A percentile compares a stretch with the other conserved stretches of the same genome.
phyloP scores from a whole-genome alignment of 2,329 filamentous ascomycete species.

The Xylaria sp. region DNA sequence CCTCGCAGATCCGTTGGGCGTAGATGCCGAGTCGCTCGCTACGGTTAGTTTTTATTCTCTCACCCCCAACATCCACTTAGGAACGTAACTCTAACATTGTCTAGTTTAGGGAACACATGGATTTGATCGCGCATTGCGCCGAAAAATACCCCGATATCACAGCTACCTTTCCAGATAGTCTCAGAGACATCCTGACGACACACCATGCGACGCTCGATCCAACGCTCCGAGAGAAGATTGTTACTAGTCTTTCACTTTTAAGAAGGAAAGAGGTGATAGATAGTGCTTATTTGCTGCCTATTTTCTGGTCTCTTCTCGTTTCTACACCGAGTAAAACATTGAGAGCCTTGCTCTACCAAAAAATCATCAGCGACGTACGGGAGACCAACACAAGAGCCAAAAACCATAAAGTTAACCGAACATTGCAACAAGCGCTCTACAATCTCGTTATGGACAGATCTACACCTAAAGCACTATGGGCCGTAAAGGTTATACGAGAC shows the following conservation, averaged over 20 bases:
- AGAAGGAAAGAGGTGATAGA: conserved; percentile 93
- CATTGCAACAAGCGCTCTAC: conserved; percentile 91
- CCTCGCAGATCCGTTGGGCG: conserved; percentile 80
- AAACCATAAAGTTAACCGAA: conserved; percentile 93
- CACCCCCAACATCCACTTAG: background rate
- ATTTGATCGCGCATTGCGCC: conserved; percentile 91
- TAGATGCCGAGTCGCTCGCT: conserved; percentile 80
- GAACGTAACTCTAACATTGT: conserved; percentile 16
- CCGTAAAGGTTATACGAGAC: conserved; percentile 93
- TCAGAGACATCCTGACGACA: conserved; percentile 81
- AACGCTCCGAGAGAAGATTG: conserved; percentile 92
- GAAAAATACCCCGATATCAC: conserved; percentile 91
- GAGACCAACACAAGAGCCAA: conserved; percentile 86
- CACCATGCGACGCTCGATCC: conserved; percentile 86
- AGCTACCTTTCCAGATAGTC: conserved; percentile 77
- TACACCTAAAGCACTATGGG: conserved; percentile 91
- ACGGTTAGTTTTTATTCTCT: conserved; percentile 55
- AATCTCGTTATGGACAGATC: conserved; percentile 88
- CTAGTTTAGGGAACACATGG: conserved; percentile 84
- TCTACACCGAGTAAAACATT: conserved; percentile 92
- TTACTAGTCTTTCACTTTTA: conserved; percentile 86
- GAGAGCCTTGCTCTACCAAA: conserved; percentile 79
- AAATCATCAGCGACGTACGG: conserved; percentile 90
- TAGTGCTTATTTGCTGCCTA: conserved; percentile 83
- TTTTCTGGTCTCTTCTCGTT: conserved; percentile 92